phyloP scores from a whole-genome alignment of 495 filamentous ascomycete species.

The Aspergillus cavernicola region DNA sequence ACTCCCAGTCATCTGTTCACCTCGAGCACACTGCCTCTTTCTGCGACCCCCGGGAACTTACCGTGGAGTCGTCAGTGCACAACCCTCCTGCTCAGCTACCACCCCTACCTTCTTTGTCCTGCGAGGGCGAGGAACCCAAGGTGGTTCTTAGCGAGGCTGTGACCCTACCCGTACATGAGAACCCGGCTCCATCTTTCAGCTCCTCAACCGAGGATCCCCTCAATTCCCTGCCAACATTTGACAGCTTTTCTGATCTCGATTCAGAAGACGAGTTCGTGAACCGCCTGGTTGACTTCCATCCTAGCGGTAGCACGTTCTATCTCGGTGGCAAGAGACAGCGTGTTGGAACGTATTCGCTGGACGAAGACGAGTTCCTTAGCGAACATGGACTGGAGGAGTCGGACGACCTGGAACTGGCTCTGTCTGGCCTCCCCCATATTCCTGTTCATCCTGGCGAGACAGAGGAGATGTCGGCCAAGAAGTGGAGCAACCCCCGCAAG shows the following conservation, averaged over 20 bases:
- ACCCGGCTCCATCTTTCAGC: slow-evolving; percentile 44
- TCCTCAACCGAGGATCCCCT: slow-evolving; percentile 49
- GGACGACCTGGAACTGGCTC: slow-evolving; percentile 60
- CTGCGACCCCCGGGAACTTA: slow-evolving; percentile 90
- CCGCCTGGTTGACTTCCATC: slow-evolving; percentile 67
- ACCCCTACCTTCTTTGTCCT: slow-evolving; percentile 62
- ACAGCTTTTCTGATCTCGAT: slow-evolving; percentile 86
- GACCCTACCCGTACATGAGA: slow-evolving; percentile 50
- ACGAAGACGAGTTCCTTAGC: slow-evolving; percentile 71
- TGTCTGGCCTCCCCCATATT: slow-evolving; percentile 38
- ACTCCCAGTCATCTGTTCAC: slow-evolving; percentile 53
- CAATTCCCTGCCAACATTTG: slow-evolving; percentile 69
- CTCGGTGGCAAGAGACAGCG: slow-evolving; percentile 76
- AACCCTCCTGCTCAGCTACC: slow-evolving; percentile 62
- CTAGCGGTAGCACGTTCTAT: slow-evolving; percentile 55
- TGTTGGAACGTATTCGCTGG: slow-evolving; percentile 60
- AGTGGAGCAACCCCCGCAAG: slow-evolving; percentile 45
- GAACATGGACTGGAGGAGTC: slow-evolving; percentile 76
- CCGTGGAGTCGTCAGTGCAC: slow-evolving; percentile 61
- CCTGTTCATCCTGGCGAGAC: slow-evolving; percentile 25
- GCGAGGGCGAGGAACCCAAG: slow-evolving; percentile 73
- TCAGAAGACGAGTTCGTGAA: slow-evolving; percentile 86
- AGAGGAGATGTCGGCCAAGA: slow-evolving; percentile 60
- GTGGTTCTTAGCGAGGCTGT: slow-evolving; percentile 63
- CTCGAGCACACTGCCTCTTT: slow-evolving; percentile 49